Evolutionary conservation across 108 stramenopile species (phyloP), one percentile per base, ranked within the genome.

Genomic region (Cylindrotheca fusiformis): DNA sequence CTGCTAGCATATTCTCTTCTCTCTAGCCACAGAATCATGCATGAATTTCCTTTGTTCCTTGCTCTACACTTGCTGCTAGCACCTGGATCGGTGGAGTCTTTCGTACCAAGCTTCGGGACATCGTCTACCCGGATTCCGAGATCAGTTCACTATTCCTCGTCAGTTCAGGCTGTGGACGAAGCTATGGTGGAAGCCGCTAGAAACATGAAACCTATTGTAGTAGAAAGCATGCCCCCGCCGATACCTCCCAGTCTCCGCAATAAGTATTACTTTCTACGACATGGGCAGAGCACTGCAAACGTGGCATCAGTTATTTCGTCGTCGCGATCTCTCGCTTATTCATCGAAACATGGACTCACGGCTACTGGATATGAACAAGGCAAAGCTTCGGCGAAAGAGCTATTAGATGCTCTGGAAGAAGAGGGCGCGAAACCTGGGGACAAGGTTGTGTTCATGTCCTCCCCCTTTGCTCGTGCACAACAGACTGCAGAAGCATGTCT

Each of bases 301-400:
- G 86, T 92, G 22, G 90, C 83, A 20, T 73, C 72, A 20, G 74
- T 92, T 52, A 92, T 92, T 60, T 88, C 87, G 1, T 88, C 87
- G 1, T 72, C 74, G 17, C 73, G 90, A 45, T 81, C 83, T 50
- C 73, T 92, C 61, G 85, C 87, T 6, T 81, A 81, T 28, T 79
- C 76, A 18, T 53, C 65, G 28, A 82, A 81, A 49, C 90, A 92
- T 57, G 86, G 84, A 20, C 76, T 92, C 0, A 92, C 90, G 4
- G n/a, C 62, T 1, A 24, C 80, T 33, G 90, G 90, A 41, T 75
- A 81, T 48, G 72, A 88, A 51, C 90, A 92, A 44, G 90, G 85
- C 28, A 66, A 52, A 30, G 68, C 74, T 44, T 74, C 85, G 1
- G 87, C 90, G 1, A 30, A 52, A 19, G 44, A 73, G 20, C 62